Evolutionary conservation across 805 yeast genomes (phyloP).

Genomic region (Tetrapisispora namnaoensis): DNA sequence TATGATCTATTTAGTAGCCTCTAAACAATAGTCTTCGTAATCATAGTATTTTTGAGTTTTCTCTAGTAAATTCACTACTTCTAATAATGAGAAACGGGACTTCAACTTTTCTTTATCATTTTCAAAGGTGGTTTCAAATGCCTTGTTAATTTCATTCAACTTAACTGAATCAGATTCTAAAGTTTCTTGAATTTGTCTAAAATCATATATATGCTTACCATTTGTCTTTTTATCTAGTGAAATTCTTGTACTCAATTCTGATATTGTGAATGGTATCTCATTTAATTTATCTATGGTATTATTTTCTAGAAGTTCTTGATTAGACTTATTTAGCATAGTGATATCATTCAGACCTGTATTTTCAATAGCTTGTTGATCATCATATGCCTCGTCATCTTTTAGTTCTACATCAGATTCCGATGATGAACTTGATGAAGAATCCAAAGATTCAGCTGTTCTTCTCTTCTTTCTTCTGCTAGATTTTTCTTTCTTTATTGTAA

Average conservation of each 20-base stretch:
- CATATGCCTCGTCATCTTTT: constrained; percentile 4
- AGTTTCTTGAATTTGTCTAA: constrained; percentile 23
- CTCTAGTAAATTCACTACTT: background rate
- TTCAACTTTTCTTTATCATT: too few species aligned
- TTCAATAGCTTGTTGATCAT: constrained; percentile 15
- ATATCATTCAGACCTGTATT: constrained; percentile 1
- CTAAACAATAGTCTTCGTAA: background rate
- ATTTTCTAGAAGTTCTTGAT: constrained; percentile 12
- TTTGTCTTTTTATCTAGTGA: constrained; percentile 7
- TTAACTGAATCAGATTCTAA: constrained; percentile 10
- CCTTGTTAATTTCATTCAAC: background rate
- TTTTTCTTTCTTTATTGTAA: constrained; percentile 13
- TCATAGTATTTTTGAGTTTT: background rate
- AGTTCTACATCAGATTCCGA: constrained; percentile 12
- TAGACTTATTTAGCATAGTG: background rate
- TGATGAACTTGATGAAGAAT: constrained; percentile 34
- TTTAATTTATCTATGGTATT: constrained; percentile 15
- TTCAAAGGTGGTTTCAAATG: background rate
- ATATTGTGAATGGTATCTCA: constrained; percentile 27
- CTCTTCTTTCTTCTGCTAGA: constrained; percentile 65
- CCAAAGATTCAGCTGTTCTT: constrained; percentile 64
- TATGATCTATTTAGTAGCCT: background rate
- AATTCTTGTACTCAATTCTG: constrained; percentile 25
- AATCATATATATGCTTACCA: constrained; percentile 18
- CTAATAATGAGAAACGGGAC: background rate